phyloP scores from a whole-genome alignment of 805 yeast species.

The Yarrowia phangngaensis region DNA sequence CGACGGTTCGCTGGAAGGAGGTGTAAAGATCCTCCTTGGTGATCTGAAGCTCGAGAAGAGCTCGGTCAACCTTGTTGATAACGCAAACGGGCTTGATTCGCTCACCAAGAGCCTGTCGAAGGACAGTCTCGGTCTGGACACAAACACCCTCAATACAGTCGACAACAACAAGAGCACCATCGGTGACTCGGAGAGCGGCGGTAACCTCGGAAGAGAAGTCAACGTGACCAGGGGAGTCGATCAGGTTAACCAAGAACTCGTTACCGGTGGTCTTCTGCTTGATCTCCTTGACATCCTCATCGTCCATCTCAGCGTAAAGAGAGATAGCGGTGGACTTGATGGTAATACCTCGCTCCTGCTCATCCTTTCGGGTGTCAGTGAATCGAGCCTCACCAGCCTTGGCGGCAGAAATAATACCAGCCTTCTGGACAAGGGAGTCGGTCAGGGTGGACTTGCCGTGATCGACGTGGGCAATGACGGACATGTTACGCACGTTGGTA shows the following conservation, averaged over 20 bases:
- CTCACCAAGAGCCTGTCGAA: constrained; percentile 98
- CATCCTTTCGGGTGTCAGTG: constrained; percentile 99
- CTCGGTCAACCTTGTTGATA: constrained; percentile 99
- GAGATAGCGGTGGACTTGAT: constrained; percentile 99
- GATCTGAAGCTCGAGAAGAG: constrained; percentile 96
- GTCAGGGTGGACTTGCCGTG: constrained; percentile 99
- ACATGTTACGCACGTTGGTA: constrained; percentile 99
- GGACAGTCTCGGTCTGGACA: constrained; percentile 99
- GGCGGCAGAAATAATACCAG: constrained; percentile 99
- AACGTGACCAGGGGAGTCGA: constrained; percentile 99
- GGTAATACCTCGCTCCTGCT: constrained; percentile 99
- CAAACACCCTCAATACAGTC: constrained; percentile 99
- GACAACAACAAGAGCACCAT: constrained; percentile 99
- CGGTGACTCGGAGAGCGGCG: constrained; percentile 99
- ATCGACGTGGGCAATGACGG: constrained; percentile 99
- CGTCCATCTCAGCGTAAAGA: constrained; percentile 80
- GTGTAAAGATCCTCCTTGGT: constrained; percentile 98
- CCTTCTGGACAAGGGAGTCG: constrained; percentile 97
- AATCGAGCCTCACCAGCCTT: constrained; percentile 99
- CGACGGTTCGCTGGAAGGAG: constrained; percentile 97
- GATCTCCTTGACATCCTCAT: constrained; percentile 82
- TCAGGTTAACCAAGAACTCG: constrained; percentile 95
- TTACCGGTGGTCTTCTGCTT: constrained; percentile 87
- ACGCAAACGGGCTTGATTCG: constrained; percentile 98
- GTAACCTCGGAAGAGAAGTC: constrained; percentile 99